phyloP scores from a whole-genome alignment of 179 eudicot species.

The Nepenthes alata region DNA sequence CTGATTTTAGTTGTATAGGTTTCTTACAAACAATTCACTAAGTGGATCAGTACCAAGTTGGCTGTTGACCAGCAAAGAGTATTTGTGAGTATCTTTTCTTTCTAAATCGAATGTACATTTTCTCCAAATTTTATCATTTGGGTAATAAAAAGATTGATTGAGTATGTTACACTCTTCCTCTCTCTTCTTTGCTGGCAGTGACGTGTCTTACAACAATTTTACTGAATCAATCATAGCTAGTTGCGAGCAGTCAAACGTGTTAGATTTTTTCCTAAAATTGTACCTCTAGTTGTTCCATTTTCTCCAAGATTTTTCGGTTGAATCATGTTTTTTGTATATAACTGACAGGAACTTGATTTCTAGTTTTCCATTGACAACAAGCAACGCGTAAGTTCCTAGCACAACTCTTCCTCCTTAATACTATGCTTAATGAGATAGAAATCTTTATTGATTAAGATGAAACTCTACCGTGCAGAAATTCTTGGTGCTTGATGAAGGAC shows the following conservation, averaged over 20 bases:
- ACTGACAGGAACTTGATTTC: slow-evolving; percentile 53
- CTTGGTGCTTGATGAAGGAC: slow-evolving; percentile 60
- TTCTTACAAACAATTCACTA: slow-evolving; percentile 48
- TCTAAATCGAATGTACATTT: neutral
- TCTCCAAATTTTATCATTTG: neutral
- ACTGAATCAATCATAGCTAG: slow-evolving; percentile 21
- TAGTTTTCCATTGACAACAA: slow-evolving; percentile 32
- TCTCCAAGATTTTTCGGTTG: neutral
- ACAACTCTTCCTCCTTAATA: neutral
- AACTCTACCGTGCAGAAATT: neutral
- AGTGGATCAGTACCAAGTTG: slow-evolving; percentile 54
- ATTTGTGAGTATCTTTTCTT: slow-evolving; percentile 20
- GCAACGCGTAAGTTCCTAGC: slow-evolving; percentile 31
- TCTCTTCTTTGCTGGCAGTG: slow-evolving; percentile 21
- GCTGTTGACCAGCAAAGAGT: slow-evolving; percentile 25
- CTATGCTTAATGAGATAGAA: neutral
- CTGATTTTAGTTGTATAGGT: slow-evolving; percentile 25
- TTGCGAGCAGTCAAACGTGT: slow-evolving; percentile 44
- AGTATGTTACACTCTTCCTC: neutral
- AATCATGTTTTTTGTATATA: neutral
- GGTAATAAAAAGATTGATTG: neutral
- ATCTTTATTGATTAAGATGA: neutral
- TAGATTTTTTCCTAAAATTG: slow-evolving; percentile 5
- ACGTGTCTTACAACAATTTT: slow-evolving; percentile 59
- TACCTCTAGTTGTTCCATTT: neutral